Evolutionary conservation across 2,329 filamentous ascomycete genomes (phyloP).

Genomic region (Hymenoscyphus repandus): DNA sequence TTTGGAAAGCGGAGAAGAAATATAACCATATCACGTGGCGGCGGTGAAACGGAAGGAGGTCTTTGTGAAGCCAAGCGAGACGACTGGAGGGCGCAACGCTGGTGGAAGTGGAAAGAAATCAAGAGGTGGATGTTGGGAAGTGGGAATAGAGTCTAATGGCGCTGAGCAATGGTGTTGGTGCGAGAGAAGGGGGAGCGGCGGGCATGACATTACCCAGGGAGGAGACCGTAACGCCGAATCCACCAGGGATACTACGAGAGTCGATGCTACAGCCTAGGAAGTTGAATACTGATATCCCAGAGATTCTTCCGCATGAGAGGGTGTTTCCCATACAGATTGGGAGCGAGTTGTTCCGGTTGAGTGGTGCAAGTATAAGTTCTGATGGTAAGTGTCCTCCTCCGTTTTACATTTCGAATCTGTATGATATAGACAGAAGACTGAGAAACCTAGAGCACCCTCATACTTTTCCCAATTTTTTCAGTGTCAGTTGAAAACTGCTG

Average conservation of each 20-base stretch:
- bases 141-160: background rate
- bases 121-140: background rate
- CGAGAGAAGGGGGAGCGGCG: background rate
- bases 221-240: conserved; percentile 6
- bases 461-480: conserved; percentile 95
- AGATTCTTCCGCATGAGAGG: conserved; percentile 34
- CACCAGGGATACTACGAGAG: conserved; percentile 21
- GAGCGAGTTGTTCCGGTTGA: conserved; percentile 62
- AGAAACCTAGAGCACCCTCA: conserved; percentile 71
- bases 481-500: conserved; percentile 66
- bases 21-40: background rate
- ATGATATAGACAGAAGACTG: conserved; percentile 31
- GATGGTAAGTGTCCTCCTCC: conserved; percentile 51
- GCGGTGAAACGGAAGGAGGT: background rate
- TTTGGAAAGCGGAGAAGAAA: background rate
- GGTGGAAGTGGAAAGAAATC: background rate
- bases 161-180: conserved; percentile 4
- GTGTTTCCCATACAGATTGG: conserved; percentile 68
- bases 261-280: conserved; percentile 10
- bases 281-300: conserved; percentile 31
- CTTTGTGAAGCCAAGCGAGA: too few relatives aligned
- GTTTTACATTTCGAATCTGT: background rate
- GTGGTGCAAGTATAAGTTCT: conserved; percentile 64
- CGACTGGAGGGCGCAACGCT: background rate
- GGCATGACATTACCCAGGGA: conserved; percentile 7